Evolutionary conservation across 2,329 filamentous ascomycete genomes (phyloP), one percentile per base, ranked within the genome.

Genomic region (Colletotrichum navitas): DNA sequence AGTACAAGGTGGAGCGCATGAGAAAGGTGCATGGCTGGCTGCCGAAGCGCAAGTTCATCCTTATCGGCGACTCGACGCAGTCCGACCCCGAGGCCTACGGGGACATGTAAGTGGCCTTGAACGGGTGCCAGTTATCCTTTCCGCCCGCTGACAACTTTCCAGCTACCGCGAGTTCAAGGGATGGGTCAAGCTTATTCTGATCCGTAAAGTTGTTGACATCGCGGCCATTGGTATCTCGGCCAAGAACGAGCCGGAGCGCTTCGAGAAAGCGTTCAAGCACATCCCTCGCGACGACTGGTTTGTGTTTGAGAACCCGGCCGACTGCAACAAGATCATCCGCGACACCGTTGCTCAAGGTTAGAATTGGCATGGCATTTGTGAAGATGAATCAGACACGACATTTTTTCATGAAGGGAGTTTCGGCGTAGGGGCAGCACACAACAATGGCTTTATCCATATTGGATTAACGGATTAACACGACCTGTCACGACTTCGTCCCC

Each of bases 1-100:
- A 91, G 71, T 98, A 98, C 86, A 98, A 98, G 81, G 88, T 92
- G 14, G 89, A 91, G 68, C 90, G 92, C 24, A 94, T 97, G 81
- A 86, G 88, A 68, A 94, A 94, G 82, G 89, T 98, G 34, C 88
- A 94, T 75, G 81, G 82, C 1, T 96, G 93, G 93, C 86, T 98
- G 60, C 95, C 95, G 0, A 87, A 87, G 75, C 87, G 93, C 72
- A 93, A 92, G 76, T 91, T 97, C 82, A 89, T 98, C 73, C 91
- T 91, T 75, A 91, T 98, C 74, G 95, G 95, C 0, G 95, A 98
- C 81, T 95, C 92, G 49, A 98, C 95, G 0, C 95, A 98, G 81
- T 92, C 90, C 34, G 95, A 98, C 76, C 95, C 95, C 0, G 95
- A 98, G 79, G 90, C 93, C 0, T 98, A 98, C 78, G 95, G 91